These are phyloP conservation scores for Blastocystis hominis DNA, from an alignment of 352 stramenopile species.

Conservation along the genomic window DNA sequence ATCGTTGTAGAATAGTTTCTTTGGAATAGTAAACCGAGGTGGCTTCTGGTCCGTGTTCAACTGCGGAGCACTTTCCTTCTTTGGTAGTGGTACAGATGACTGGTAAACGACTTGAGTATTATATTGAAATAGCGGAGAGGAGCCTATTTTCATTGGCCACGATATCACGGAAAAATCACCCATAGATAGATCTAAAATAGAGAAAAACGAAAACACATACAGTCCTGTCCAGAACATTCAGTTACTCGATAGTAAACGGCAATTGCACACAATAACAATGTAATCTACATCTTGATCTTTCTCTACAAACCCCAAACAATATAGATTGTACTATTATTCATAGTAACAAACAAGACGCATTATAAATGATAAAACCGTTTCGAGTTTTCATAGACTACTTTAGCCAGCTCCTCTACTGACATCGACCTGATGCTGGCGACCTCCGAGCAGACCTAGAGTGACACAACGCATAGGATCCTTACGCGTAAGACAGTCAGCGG, in stretches of 20 bases:
- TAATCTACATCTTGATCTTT: neutral
- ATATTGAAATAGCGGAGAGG: too few species aligned
- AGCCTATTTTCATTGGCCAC: too few species aligned
- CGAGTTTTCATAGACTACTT: neutral
- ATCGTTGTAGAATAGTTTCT: too few species aligned
- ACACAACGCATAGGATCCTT: neutral
- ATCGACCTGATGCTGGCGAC: neutral
- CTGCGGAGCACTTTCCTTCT: too few species aligned
- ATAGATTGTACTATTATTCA: neutral
- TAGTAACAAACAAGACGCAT: neutral
- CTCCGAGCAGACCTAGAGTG: neutral
- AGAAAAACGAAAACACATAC: too few species aligned
- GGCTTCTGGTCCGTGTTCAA: too few species aligned
- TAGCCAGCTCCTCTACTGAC: neutral
- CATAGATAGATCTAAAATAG: too few species aligned
- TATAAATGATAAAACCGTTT: neutral
- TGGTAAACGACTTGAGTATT: too few species aligned
- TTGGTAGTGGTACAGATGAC: too few species aligned
- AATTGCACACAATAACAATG: neutral
- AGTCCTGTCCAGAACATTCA: too few species aligned
- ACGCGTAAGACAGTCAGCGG: neutral
- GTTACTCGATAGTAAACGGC: neutral
- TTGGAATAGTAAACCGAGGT: too few species aligned
- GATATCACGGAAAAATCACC: too few species aligned
- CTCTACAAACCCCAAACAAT: neutral